A percentile compares a stretch with the other conserved stretches of the same genome.
phyloP scores from a whole-genome alignment of 1,284 basidiomycete species.

The Irpex rosettiformis region DNA sequence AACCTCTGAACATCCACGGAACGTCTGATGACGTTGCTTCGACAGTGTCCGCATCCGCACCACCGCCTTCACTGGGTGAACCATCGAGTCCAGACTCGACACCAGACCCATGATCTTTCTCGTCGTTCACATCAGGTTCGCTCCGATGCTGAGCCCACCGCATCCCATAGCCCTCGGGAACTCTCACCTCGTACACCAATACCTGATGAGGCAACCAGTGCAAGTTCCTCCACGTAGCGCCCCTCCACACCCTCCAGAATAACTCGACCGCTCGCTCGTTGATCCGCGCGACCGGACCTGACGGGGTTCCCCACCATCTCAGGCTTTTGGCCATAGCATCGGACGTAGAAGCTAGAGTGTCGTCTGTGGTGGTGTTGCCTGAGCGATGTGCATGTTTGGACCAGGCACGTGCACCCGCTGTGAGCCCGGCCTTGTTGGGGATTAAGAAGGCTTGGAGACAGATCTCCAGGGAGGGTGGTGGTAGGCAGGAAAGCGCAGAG shows the following conservation, averaged over 20 bases:
- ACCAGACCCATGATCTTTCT: neutral
- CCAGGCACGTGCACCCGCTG: constrained; percentile 56
- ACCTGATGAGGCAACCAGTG: constrained; percentile 59
- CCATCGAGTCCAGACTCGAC: neutral
- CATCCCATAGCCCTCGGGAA: constrained; percentile 59
- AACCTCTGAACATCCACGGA: constrained; percentile 54
- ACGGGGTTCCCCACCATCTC: constrained; percentile 58
- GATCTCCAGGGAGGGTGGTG: constrained; percentile 38
- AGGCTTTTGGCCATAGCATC: constrained; percentile 17
- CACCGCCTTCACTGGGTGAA: neutral
- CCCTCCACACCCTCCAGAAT: constrained; percentile 47
- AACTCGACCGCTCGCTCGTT: constrained; percentile 46
- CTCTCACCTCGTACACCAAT: constrained; percentile 54
- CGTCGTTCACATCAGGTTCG: neutral
- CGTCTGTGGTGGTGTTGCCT: constrained; percentile 5
- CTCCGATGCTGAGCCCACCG: constrained; percentile 51
- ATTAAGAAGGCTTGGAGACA: constrained; percentile 46
- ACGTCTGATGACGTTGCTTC: neutral
- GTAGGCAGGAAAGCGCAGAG: constrained; percentile 47
- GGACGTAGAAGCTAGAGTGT: neutral
- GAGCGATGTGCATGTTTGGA: constrained; percentile 58
- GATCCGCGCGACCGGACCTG: constrained; percentile 45
- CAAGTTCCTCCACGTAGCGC: constrained; percentile 52
- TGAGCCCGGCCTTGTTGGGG: constrained; percentile 45
- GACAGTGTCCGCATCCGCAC: neutral